These are phyloP conservation scores for Candida caryicola DNA, from an alignment of 805 yeast genomes.

Conservation along the genomic window DNA sequence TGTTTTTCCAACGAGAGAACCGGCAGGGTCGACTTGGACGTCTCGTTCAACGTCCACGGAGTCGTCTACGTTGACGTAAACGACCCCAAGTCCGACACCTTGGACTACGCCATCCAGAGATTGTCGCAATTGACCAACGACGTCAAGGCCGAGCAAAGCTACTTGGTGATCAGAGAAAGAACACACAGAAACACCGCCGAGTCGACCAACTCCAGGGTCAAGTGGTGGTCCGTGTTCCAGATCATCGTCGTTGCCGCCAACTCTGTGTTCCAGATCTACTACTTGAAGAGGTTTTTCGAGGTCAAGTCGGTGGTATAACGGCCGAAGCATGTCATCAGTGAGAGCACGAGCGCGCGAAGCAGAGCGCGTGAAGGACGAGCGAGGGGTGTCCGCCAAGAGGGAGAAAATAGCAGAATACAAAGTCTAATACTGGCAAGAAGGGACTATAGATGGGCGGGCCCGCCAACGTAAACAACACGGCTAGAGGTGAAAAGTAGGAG, in stretches of 20 bases:
- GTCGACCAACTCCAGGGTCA: constrained; percentile 92
- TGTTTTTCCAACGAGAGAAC: constrained; percentile 90
- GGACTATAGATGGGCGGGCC: no score
- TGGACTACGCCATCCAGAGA: constrained; percentile 80
- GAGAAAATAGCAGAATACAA: no score
- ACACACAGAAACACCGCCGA: constrained; percentile 98
- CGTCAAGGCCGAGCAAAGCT: constrained; percentile 88
- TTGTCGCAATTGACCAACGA: constrained; percentile 75
- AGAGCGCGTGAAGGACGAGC: no score
- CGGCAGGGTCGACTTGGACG: constrained; percentile 74
- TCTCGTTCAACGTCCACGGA: constrained; percentile 93
- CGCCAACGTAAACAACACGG: no score
- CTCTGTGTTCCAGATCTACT: constrained; percentile 90
- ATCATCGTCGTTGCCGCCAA: constrained; percentile 79
- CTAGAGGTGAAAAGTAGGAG: no score
- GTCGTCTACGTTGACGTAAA: constrained; percentile 80
- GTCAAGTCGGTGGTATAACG: constrained; percentile 85
- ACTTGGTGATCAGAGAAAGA: constrained; percentile 93
- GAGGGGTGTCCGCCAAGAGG: no score
- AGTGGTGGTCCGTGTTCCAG: constrained; percentile 97
- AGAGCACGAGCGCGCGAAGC: no score
- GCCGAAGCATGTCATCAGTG: no score
- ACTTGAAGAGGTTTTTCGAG: constrained; percentile 92
- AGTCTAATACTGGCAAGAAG: no score
- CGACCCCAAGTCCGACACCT: constrained; percentile 69